phyloP scores from a whole-genome alignment of 108 stramenopile genomes.

The Nitzschia palea region DNA sequence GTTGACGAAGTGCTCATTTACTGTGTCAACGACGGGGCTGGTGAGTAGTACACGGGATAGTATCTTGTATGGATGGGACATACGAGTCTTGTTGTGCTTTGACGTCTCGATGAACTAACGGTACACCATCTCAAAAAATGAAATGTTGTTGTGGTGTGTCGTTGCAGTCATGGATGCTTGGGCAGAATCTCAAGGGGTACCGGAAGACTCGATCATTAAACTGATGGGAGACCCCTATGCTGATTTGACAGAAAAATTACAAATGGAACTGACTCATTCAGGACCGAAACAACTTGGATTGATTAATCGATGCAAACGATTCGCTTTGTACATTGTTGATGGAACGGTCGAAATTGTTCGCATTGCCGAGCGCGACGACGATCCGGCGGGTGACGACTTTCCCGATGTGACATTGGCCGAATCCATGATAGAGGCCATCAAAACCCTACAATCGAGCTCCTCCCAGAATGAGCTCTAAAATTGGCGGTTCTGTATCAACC shows the following conservation, averaged over 20 bases:
- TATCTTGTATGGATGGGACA: no score
- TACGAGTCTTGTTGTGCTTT: no score
- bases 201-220: constrained; percentile 38
- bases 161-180: constrained; percentile 30
- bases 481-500: no score
- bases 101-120: no score
- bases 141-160: constrained; percentile 40
- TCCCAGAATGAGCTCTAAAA: constrained; percentile 19
- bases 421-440: constrained; percentile 32
- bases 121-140: no score
- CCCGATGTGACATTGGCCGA: constrained; percentile 36
- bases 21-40: constrained; percentile 68
- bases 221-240: constrained; percentile 67
- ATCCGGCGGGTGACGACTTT: constrained; percentile 33
- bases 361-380: constrained; percentile 58
- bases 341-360: constrained; percentile 52
- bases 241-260: constrained; percentile 54
- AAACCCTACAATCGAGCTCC: background rate
- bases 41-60: no score
- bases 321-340: constrained; percentile 62
- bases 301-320: constrained; percentile 69
- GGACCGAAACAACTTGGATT: constrained; percentile 56
- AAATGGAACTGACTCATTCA: constrained; percentile 61
- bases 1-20: constrained; percentile 67
- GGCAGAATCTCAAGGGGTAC: constrained; percentile 54